Percentiles rank a stretch among this genome's conserved stretches.
Conservation (phyloP, 2,329 filamentous ascomycete species). For the Aspergillus tubingensis region DNA sequence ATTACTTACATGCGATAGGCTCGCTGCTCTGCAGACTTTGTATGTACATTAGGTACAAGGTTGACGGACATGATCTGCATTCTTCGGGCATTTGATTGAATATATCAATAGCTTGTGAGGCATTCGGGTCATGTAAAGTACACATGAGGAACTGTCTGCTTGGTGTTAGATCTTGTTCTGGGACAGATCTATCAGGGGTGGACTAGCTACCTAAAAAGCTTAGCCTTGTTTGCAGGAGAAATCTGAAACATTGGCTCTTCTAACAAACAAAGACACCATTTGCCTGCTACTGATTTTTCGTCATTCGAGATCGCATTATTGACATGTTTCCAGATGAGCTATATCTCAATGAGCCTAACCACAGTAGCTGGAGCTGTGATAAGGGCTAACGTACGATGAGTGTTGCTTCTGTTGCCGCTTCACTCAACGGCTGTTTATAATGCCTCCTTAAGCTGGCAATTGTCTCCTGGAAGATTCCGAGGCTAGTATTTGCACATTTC, state of each 20-base stretch:
- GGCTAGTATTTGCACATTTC: constrained; percentile 34
- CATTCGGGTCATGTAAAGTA: constrained; percentile 61
- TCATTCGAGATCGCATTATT: constrained; percentile 59
- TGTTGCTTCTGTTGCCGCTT: constrained; percentile 59
- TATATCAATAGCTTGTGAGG: constrained; percentile 55
- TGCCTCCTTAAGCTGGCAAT: constrained; percentile 44
- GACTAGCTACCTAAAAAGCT: constrained; percentile 61
- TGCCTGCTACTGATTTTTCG: constrained; percentile 57
- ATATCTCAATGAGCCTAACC: neutral
- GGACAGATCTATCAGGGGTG: constrained; percentile 11
- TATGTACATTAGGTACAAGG: constrained; percentile 75
- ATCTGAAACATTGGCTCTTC: constrained; percentile 67
- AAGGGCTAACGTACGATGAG: constrained; percentile 38
- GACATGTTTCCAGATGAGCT: constrained; percentile 83
- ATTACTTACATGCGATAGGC: constrained; percentile 51
- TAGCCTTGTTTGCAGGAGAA: constrained; percentile 66
- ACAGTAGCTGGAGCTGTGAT: too few species aligned
- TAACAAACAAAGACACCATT: constrained; percentile 70
- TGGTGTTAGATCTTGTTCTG: neutral
- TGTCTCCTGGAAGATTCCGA: constrained; percentile 31
- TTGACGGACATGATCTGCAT: constrained; percentile 63
- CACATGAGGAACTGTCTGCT: constrained; percentile 72
- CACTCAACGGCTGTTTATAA: constrained; percentile 53
- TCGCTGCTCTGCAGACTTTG: constrained; percentile 64
- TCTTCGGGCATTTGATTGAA: constrained; percentile 62